Evolutionary conservation across 441 rosid genomes (phyloP), one percentile per base, ranked within the genome.

Genomic region (Euphorbia schlechtendalii): DNA sequence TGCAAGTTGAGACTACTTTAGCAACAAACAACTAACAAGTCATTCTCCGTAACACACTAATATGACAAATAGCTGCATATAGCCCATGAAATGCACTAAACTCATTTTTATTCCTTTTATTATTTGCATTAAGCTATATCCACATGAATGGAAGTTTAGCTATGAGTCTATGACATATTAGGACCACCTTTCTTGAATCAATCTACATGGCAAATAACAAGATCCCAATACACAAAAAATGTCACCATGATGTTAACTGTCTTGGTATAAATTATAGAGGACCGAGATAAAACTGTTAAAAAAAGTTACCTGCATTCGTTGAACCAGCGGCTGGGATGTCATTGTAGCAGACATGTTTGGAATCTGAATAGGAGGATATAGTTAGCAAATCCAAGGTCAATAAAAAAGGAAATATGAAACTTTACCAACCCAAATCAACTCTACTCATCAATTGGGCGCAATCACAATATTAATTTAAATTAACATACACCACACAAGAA

Each of bases 321-420:
- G 83, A 69, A 72, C 71, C 66, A 74, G 80, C 62, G 92, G 73
- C 67, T 87, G 96, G 13, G 99, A 86, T 68, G 89, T 69, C 86
- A 90, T 84, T 56, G 89, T 73, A 53, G 83, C 83, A 9, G 95
- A 84, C 73, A 94, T 86, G 77, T 91, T 94, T 64, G 96, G 94
- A 68, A 89, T 84, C 99, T 94, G 53, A 56, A 63, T 53, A 58
- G 18, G 65, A 61, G 17, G 52, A 69, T 61, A 67, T 18, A 40
- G 12, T 59, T 55, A 49, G 64, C 54, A 52, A 64, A 73, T 46
- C 46, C 5, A 25, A 63, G 27, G 64, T 32, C 45, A 62, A 73
- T 21, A 49, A 60, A 63, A 36, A 66, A 27, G 64, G 63, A n/a
- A n/a, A n/a, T n/a, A n/a, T n/a, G n/a, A n/a, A n/a, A n/a, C n/a